A percentile compares a stretch with the other conserved stretches of the same genome.
These are phyloP conservation scores for Blastocrithidia nonstop DNA, from an alignment of 208 protist genomes.

Conservation along the genomic window DNA sequence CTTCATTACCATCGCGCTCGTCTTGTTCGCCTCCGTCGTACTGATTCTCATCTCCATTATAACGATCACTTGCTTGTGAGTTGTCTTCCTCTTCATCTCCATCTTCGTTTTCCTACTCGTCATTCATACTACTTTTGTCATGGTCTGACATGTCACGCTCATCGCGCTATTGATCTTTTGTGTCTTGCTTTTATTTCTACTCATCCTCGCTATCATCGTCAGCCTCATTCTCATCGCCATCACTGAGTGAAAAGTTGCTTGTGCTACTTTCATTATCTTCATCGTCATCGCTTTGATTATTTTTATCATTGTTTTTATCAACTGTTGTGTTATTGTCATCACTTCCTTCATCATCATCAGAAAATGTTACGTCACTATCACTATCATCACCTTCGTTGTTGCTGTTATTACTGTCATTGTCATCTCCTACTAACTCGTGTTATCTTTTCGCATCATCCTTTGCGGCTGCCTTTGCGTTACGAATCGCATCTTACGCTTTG, in stretches of 20 bases:
- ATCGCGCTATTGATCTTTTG: background rate
- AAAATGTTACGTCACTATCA: no score
- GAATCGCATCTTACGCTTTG: constrained; percentile 70
- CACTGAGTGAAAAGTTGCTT: constrained; percentile 68
- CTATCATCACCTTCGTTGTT: constrained; percentile 30
- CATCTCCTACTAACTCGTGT: constrained; percentile 9
- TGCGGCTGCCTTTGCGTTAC: constrained; percentile 51
- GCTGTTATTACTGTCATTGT: constrained; percentile 15
- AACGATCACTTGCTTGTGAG: background rate
- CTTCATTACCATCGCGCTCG: no score
- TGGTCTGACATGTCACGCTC: background rate
- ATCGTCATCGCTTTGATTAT: constrained; percentile 10
- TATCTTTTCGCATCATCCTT: constrained; percentile 12
- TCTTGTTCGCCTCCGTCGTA: background rate
- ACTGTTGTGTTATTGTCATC: constrained; percentile 15
- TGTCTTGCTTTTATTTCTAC: constrained; percentile 16
- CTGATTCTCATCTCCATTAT: background rate
- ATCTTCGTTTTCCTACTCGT: no score
- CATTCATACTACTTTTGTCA: no score
- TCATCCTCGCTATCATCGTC: constrained; percentile 58
- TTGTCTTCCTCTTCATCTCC: background rate
- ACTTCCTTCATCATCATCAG: no score
- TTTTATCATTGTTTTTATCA: constrained; percentile 21
- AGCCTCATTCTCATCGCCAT: constrained; percentile 65
- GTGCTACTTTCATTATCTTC: constrained; percentile 18